phyloP scores from a whole-genome alignment of 768 basidiomycete genomes.

The Dentipellis sp. region DNA sequence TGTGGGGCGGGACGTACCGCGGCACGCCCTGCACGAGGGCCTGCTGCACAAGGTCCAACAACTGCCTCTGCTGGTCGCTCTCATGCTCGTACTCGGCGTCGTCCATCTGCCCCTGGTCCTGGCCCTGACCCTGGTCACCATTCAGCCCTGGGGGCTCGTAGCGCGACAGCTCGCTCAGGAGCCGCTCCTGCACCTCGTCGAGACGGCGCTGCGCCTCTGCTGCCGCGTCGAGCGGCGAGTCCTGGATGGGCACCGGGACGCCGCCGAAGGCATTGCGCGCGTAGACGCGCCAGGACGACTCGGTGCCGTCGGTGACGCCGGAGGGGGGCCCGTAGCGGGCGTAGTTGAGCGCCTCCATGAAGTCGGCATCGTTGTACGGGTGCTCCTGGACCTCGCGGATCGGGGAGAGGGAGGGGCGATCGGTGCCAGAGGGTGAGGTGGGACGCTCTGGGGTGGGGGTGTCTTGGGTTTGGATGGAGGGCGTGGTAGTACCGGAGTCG shows the following conservation, averaged over 20 bases:
- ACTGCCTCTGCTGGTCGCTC: background rate
- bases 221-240: too few relatives aligned
- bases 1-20: constrained; percentile 2
- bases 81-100: background rate
- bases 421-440: background rate
- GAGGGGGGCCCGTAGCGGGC: background rate
- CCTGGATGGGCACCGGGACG: too few relatives aligned
- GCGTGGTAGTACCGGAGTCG: too few relatives aligned
- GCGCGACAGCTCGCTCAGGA: too few relatives aligned
- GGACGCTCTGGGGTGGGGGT: too few relatives aligned
- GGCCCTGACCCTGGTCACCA: background rate
- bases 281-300: background rate
- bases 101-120: background rate
- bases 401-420: background rate
- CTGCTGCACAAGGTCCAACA: background rate
- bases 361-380: background rate
- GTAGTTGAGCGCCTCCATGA: background rate
- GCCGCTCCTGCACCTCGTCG: too few relatives aligned
- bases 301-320: background rate
- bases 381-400: background rate
- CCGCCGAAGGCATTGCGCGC: background rate
- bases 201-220: too few relatives aligned
- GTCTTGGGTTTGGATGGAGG: too few relatives aligned
- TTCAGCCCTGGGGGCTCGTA: too few relatives aligned
- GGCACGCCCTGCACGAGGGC: constrained; percentile 9